phyloP scores from a whole-genome alignment of 345 rosid species.

The Firmiana major region DNA sequence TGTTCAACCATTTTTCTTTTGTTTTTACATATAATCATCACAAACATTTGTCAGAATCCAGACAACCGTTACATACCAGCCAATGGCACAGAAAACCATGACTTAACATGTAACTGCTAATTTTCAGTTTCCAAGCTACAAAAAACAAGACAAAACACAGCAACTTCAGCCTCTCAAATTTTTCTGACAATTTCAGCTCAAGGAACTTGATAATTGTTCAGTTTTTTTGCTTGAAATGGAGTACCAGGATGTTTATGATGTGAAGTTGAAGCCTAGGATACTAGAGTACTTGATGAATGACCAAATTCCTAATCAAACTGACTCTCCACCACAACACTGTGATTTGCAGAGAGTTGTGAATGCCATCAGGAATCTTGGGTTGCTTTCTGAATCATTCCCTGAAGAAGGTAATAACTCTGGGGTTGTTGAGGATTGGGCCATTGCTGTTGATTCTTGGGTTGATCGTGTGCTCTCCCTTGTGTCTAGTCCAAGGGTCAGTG shows the following conservation, averaged over 20 bases:
- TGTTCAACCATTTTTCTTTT: background rate
- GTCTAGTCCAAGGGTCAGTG: constrained; percentile 13
- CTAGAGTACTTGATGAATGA: constrained; percentile 2
- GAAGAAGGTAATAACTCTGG: too few species aligned
- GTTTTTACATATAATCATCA: background rate
- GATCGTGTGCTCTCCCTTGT: too few species aligned
- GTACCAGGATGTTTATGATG: constrained; percentile 5
- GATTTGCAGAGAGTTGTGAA: constrained; percentile 5
- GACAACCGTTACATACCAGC: background rate
- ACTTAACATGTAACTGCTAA: background rate
- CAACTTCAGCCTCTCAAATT: background rate
- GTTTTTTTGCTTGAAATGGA: background rate
- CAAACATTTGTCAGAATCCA: background rate
- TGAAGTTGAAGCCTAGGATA: constrained; percentile 5
- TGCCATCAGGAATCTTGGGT: constrained; percentile 4
- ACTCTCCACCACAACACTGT: background rate
- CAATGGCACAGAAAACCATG: constrained; percentile 1
- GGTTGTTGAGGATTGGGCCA: too few species aligned
- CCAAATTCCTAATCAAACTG: constrained; percentile 12
- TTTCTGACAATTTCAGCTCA: background rate
- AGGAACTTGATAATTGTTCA: background rate
- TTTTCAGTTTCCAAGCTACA: background rate
- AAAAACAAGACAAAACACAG: background rate
- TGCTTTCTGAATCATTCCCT: constrained; percentile 11
- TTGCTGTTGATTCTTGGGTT: too few species aligned